A percentile compares a stretch with the other conserved stretches of the same genome.
Conservation (phyloP, 2,329 filamentous ascomycete genomes). For the Apiospora malaysiana region DNA sequence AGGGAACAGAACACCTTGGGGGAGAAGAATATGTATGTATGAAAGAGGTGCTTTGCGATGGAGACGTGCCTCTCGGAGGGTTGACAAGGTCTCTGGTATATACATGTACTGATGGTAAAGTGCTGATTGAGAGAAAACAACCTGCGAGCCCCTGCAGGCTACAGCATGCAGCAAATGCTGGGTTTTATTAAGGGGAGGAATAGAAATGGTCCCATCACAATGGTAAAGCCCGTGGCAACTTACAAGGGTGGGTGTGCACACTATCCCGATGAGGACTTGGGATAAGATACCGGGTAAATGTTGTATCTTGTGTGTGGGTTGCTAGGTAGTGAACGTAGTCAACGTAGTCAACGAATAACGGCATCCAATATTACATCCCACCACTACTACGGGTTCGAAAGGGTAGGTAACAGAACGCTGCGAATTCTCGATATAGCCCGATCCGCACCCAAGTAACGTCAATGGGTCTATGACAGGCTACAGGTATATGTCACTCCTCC, state of each 20-base stretch:
- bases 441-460: neutral
- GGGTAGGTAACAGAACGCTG: neutral
- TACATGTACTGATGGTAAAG: conserved; percentile 9
- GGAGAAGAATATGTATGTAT: conserved; percentile 10
- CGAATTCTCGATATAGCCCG: neutral
- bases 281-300: conserved; percentile 20
- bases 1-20: conserved; percentile 15
- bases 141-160: conserved; percentile 17
- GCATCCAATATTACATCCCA: neutral
- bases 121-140: conserved; percentile 16
- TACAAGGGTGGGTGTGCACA: conserved; percentile 18
- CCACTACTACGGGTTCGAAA: neutral
- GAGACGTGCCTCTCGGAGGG: neutral
- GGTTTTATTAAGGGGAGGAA: conserved; percentile 21
- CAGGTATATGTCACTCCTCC: neutral
- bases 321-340: neutral
- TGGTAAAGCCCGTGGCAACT: conserved; percentile 20
- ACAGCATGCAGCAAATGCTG: conserved; percentile 19
- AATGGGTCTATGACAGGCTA: neutral
- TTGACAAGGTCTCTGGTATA: conserved; percentile 19
- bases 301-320: conserved; percentile 13
- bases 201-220: conserved; percentile 19
- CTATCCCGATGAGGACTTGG: conserved; percentile 20
- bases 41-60: conserved; percentile 14
- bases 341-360: neutral